Conservation (phyloP, 176 grass and related monocot genomes). For the Phragmites australis region DNA sequence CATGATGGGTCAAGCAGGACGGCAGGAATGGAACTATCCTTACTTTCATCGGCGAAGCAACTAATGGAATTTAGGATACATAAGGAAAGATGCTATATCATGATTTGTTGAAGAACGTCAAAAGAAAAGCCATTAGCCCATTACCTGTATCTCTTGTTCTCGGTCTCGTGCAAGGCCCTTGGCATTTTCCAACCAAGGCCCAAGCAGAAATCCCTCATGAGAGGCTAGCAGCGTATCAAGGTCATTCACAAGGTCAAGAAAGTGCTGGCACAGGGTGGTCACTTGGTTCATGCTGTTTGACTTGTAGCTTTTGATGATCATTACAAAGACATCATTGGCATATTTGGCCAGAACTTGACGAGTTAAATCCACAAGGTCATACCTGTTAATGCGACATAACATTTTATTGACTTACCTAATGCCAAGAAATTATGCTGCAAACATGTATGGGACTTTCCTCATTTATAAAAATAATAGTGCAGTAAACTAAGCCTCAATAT, state of each 20-base stretch:
- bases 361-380: slow-evolving; percentile 85
- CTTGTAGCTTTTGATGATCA: slow-evolving; percentile 62
- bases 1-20: not conserved
- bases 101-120: not conserved
- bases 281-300: slow-evolving; percentile 52
- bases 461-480: not conserved
- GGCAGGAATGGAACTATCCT: not conserved
- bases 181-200: slow-evolving; percentile 76
- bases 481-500: not conserved
- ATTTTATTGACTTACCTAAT: not conserved
- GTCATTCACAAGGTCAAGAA: slow-evolving; percentile 68
- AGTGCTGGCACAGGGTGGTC: slow-evolving; percentile 38
- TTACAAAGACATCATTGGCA: slow-evolving; percentile 65
- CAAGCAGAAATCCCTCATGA: slow-evolving; percentile 84
- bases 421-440: slow-evolving; percentile 9
- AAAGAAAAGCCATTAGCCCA: not conserved
- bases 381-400: slow-evolving; percentile 44
- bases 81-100: not conserved
- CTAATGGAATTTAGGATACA: not conserved
- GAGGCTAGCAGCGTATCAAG: slow-evolving; percentile 60
- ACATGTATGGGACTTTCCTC: not conserved
- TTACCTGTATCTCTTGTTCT: slow-evolving; percentile 68
- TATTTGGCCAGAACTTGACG: slow-evolving; percentile 82
- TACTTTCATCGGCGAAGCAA: not conserved
- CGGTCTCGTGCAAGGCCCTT: slow-evolving; percentile 56